Evolutionary conservation across 208 protist genomes (phyloP).

Genomic region (Trypanosoma boissoni): DNA sequence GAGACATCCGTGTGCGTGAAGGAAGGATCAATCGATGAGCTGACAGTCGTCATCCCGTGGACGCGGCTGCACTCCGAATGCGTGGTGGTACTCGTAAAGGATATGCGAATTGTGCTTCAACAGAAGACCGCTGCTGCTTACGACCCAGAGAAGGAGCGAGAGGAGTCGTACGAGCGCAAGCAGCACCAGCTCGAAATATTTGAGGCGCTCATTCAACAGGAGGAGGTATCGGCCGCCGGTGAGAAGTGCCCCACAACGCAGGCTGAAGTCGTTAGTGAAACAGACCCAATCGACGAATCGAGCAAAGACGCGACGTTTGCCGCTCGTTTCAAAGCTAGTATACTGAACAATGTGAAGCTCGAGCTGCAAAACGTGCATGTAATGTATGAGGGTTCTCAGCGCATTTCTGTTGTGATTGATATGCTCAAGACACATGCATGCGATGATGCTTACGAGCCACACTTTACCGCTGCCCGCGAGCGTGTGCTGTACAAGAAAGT

Average conservation of each 20-base stretch:
- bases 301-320: slow-evolving; percentile 56
- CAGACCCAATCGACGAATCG: not conserved
- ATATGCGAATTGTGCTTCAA: slow-evolving; percentile 47
- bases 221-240: not conserved
- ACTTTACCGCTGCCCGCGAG: slow-evolving; percentile 34
- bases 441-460: slow-evolving; percentile 46
- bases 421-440: slow-evolving; percentile 52
- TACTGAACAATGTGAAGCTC: slow-evolving; percentile 79
- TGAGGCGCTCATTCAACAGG: slow-evolving; percentile 38
- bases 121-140: slow-evolving; percentile 57
- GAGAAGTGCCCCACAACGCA: not conserved
- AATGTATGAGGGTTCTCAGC: slow-evolving; percentile 38
- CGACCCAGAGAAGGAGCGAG: slow-evolving; percentile 36
- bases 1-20: slow-evolving; percentile 59
- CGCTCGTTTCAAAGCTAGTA: slow-evolving; percentile 64
- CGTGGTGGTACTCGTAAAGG: slow-evolving; percentile 55
- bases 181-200: slow-evolving; percentile 38
- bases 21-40: slow-evolving; percentile 62
- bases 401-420: slow-evolving; percentile 32
- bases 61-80: slow-evolving; percentile 65
- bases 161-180: slow-evolving; percentile 46
- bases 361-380: slow-evolving; percentile 49
- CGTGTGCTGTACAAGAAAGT: slow-evolving; percentile 56
- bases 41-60: slow-evolving; percentile 77
- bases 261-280: not conserved